Percentiles rank a stretch among this genome's conserved stretches.
phyloP scores from a whole-genome alignment of 345 rosid genomes.

The Linum lewisii region DNA sequence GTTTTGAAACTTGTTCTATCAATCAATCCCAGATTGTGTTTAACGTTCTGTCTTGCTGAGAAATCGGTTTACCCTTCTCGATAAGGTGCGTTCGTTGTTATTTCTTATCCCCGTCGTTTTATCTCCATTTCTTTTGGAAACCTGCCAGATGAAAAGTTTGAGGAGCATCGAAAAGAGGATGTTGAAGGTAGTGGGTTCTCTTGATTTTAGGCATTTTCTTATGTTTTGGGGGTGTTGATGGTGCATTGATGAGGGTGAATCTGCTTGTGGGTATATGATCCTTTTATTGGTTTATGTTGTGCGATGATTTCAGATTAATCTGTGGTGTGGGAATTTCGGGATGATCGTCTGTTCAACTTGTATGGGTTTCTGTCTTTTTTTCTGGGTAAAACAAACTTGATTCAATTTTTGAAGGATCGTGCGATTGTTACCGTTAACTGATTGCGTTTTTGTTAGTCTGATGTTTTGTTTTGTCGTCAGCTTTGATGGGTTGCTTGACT shows the following conservation, averaged over 20 bases:
- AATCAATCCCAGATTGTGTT: neutral
- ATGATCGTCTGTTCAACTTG: constrained; percentile 12
- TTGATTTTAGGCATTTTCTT: constrained; percentile 7
- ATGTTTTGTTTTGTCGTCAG: neutral
- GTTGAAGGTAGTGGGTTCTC: neutral
- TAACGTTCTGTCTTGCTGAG: neutral
- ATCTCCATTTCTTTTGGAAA: neutral
- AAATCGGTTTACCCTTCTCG: neutral
- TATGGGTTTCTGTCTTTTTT: neutral
- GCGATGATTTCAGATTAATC: neutral
- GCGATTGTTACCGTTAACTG: neutral
- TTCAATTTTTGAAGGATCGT: neutral
- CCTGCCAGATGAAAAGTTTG: neutral
- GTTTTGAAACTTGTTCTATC: neutral
- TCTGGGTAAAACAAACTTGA: neutral
- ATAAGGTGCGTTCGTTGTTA: neutral
- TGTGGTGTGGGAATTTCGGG: neutral
- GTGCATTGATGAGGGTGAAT: constrained; percentile 19
- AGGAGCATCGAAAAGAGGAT: neutral
- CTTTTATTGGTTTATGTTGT: neutral
- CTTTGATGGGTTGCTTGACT: neutral
- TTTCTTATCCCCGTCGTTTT: neutral
- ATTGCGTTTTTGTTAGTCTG: neutral
- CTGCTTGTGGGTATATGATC: constrained; percentile 13
- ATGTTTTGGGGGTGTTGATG: constrained; percentile 7